A percentile compares a stretch with the other conserved stretches of the same genome.
Conservation (phyloP, 164 flowering plant species). For the Cinnamomum chago region DNA sequence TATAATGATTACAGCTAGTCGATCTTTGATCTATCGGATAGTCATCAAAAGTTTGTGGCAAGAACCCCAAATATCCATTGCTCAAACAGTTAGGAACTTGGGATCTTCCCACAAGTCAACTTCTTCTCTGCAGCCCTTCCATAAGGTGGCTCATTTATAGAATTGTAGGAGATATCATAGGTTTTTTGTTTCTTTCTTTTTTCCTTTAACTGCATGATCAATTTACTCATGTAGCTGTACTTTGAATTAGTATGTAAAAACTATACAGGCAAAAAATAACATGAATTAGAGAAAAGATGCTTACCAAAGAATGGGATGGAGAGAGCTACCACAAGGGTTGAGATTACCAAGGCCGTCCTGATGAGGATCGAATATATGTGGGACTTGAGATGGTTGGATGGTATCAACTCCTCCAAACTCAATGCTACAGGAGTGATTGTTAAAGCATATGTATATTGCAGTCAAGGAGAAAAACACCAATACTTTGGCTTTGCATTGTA, state of each 20-base stretch:
- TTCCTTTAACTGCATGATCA: neutral
- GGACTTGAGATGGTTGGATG: slow-evolving; percentile 56
- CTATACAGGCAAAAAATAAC: neutral
- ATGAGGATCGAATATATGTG: slow-evolving; percentile 60
- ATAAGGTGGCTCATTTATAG: neutral
- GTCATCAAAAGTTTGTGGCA: neutral
- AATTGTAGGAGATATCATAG: too few relatives aligned
- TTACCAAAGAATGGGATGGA: slow-evolving; percentile 85
- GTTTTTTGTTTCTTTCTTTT: too few relatives aligned
- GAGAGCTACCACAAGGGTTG: slow-evolving; percentile 75
- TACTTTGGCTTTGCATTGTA: neutral
- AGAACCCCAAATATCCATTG: neutral
- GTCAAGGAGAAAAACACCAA: slow-evolving; percentile 35
- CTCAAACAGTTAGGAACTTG: neutral
- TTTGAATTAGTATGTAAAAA: too few relatives aligned
- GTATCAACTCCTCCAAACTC: slow-evolving; percentile 92
- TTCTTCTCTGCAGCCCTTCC: neutral
- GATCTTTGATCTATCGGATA: neutral
- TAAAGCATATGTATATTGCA: slow-evolving; percentile 64
- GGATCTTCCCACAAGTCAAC: neutral
- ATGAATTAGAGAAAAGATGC: slow-evolving; percentile 8
- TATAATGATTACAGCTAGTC: neutral
- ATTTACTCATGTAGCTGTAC: neutral
- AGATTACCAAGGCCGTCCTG: slow-evolving; percentile 77
- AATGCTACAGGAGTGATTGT: slow-evolving; percentile 87